phyloP scores from a whole-genome alignment of 352 stramenopile species.

The Pythium coloratum region DNA sequence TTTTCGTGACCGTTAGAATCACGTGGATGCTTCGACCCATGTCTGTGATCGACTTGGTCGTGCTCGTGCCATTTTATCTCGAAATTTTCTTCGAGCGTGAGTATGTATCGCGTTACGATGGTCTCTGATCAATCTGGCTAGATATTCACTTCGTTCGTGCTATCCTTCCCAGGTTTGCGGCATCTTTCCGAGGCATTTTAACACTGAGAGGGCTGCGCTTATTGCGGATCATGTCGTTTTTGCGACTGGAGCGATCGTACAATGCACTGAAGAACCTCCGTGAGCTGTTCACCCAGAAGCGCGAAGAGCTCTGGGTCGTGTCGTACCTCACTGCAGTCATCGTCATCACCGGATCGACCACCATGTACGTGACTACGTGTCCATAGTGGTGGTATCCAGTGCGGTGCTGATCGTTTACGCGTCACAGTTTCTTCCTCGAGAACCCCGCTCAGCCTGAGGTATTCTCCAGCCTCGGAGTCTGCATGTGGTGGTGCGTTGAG shows the following conservation, averaged over 20 bases:
- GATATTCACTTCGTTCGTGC: neutral
- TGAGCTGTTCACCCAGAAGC: constrained; percentile 73
- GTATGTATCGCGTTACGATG: constrained; percentile 32
- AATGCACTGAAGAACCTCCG: constrained; percentile 75
- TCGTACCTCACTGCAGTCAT: constrained; percentile 81
- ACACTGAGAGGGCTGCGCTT: constrained; percentile 72
- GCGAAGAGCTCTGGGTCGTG: constrained; percentile 74
- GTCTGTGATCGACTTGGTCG: constrained; percentile 77
- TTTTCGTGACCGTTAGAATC: constrained; percentile 30
- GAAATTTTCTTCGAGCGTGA: constrained; percentile 70
- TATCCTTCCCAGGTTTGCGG: constrained; percentile 27
- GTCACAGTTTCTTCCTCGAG: constrained; percentile 74
- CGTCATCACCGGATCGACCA: constrained; percentile 81
- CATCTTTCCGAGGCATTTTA: constrained; percentile 53
- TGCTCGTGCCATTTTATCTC: constrained; percentile 78
- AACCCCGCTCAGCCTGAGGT: constrained; percentile 69
- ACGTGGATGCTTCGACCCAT: constrained; percentile 81
- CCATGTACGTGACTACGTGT: constrained; percentile 51
- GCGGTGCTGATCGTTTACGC: neutral
- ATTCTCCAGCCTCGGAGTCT: constrained; percentile 77
- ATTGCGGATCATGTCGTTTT: constrained; percentile 78
- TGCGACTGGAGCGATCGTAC: constrained; percentile 78
- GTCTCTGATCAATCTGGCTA: constrained; percentile 6
- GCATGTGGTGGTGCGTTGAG: constrained; percentile 77
- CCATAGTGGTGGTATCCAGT: neutral